Conservation (phyloP, 192 early-diverging fungal genomes). For the Polychytrium aggregatum region DNA sequence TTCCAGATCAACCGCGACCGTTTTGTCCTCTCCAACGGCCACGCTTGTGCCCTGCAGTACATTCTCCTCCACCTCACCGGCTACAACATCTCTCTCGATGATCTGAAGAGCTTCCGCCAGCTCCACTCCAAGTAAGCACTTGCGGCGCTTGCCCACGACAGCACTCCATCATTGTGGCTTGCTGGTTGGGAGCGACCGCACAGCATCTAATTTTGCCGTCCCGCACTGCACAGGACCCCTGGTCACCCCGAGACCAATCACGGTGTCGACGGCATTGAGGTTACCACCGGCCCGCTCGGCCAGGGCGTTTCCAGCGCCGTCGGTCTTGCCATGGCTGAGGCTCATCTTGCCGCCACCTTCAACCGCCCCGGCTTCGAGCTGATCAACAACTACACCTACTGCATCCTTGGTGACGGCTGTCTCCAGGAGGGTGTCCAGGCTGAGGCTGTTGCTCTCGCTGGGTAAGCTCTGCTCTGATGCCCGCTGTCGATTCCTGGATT, state of each 20-base stretch:
- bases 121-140: slow-evolving; percentile 59
- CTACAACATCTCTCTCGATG: slow-evolving; percentile 77
- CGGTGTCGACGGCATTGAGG: slow-evolving; percentile 84
- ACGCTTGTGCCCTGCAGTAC: slow-evolving; percentile 89
- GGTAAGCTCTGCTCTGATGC: too few relatives aligned
- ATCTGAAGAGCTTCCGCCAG: slow-evolving; percentile 86
- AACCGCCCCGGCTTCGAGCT: slow-evolving; percentile 79
- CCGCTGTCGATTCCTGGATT: too few relatives aligned
- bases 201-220: too few relatives aligned
- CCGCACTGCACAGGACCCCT: slow-evolving; percentile 80
- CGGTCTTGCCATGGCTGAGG: slow-evolving; percentile 83
- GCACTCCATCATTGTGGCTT: not conserved
- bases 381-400: slow-evolving; percentile 76
- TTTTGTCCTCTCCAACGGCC: slow-evolving; percentile 96
- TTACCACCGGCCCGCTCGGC: slow-evolving; percentile 93
- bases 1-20: slow-evolving; percentile 86
- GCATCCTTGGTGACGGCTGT: slow-evolving; percentile 90
- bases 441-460: slow-evolving; percentile 87
- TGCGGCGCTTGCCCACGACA: too few relatives aligned
- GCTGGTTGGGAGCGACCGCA: too few relatives aligned
- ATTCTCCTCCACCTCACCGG: slow-evolving; percentile 78
- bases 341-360: slow-evolving; percentile 80
- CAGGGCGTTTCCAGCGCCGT: slow-evolving; percentile 89
- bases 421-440: slow-evolving; percentile 93
- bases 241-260: slow-evolving; percentile 86